Base-by-base conservation (phyloP, 768 basidiomycete species). In the Lactarius psammicola region DNA sequence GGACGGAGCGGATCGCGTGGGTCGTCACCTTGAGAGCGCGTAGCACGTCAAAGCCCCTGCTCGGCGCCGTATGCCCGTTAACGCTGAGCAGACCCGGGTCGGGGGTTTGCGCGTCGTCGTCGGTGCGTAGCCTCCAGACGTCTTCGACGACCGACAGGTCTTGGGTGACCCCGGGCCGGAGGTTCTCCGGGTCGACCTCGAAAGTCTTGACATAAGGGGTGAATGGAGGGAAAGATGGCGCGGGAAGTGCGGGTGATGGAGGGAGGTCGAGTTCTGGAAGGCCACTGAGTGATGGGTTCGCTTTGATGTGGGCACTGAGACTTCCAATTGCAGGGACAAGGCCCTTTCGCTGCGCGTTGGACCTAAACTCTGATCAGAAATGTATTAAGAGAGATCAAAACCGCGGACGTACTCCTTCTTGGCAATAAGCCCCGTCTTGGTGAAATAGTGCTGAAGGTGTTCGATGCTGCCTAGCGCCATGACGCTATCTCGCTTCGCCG, bases 381-480 rank as follows among this genome's bases (percentile, higher is more conserved):
- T 46, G 51, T 56, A 59, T 28, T 44, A 53, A 23, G n/a, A 23
- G 38, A 33, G 51, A 42, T 36, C 7, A 57, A 33, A 18, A 38
- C 44, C 3, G 34, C 33, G 42, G 38, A 80, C 88, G 78, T 77
- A 89, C 93, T 85, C 84, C 76, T 82, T 82, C 79, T 87, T 85
- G 38, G 88, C 81, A 30, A 82, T 82, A 62, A 94, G 82, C 2
- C 92, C 92, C 0, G 90, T 86, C 82, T 94, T 94, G 9, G 91
- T 92, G 72, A 95, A 98, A 74, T 95, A 95, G 72, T 95, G 89
- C 76, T 98, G 95, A 49, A 98, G 83, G 74, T 97, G 92, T 74
- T 96, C 91, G 70, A 98, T 98, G 74, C 92, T 94, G n/a, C 95
- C 95, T 20, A 98, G 78, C 0, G 93, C 87, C 87, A 95, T 90